Evolutionary conservation across 257 asterid genomes (phyloP).

Genomic region (Knoxia roxburghii): DNA sequence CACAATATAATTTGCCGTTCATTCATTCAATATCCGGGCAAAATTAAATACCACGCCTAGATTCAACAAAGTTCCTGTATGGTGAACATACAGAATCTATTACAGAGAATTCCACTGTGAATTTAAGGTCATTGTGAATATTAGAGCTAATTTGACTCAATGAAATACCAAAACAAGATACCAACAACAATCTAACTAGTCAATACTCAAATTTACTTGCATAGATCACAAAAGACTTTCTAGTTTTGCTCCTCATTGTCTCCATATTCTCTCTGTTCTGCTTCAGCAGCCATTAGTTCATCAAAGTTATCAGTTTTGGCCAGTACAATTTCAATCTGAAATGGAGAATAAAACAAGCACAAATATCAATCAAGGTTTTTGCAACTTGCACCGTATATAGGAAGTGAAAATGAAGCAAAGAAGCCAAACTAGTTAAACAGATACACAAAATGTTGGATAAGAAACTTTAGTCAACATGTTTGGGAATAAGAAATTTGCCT

Average conservation of each 20-base stretch:
- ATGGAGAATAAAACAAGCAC: background rate
- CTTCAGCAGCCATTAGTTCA: constrained; percentile 60
- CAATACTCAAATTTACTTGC: background rate
- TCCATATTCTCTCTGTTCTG: constrained; percentile 35
- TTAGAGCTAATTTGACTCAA: background rate
- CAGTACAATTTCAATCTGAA: constrained; percentile 52
- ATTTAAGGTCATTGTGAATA: no score
- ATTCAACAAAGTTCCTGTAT: background rate
- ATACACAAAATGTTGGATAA: background rate
- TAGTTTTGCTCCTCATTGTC: constrained; percentile 39
- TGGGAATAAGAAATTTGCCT: background rate
- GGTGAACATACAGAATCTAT: background rate
- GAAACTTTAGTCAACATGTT: background rate
- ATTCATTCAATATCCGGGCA: no score
- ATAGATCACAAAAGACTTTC: background rate
- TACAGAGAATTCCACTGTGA: background rate
- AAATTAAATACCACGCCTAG: no score
- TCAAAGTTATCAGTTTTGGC: constrained; percentile 49
- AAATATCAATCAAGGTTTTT: background rate
- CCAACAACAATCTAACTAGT: background rate
- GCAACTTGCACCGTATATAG: background rate
- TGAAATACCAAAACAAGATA: background rate
- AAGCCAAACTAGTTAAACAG: background rate
- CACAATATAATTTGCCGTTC: no score
- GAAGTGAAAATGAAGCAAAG: background rate